Conservation (phyloP, 2,329 filamentous ascomycete genomes). For the Pestalotiopsis sp. region DNA sequence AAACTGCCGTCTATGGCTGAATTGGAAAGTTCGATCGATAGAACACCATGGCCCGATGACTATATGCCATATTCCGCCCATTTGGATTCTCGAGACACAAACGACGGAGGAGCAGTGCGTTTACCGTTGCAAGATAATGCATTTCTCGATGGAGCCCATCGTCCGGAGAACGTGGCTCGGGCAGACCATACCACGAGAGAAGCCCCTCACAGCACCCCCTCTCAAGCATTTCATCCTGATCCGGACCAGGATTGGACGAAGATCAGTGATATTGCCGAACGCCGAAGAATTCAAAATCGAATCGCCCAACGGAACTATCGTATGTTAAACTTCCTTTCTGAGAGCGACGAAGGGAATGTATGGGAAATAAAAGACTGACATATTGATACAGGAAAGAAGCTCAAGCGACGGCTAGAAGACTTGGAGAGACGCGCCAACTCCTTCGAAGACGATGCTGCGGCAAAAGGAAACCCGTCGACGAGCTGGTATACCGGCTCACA, state of each 20-base stretch:
- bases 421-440: constrained; percentile 74
- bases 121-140: too few species aligned
- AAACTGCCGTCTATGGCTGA: too few species aligned
- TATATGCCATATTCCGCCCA: too few species aligned
- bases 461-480: too few species aligned
- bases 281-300: constrained; percentile 91
- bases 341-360: not conserved
- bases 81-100: too few species aligned
- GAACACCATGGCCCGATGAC: too few species aligned
- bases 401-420: constrained; percentile 85
- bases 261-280: constrained; percentile 94
- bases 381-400: constrained; percentile 72
- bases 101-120: too few species aligned
- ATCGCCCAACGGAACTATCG: constrained; percentile 98
- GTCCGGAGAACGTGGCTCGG: too few species aligned
- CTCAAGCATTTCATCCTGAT: not conserved
- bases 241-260: constrained; percentile 99
- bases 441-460: constrained; percentile 34
- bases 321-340: constrained; percentile 40
- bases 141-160: too few species aligned
- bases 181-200: too few species aligned
- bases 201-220: not conserved
- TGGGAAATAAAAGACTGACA: constrained; percentile 11
- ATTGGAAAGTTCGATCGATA: too few species aligned
- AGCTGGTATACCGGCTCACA: too few species aligned